Evolutionary conservation across 2,329 filamentous ascomycete genomes (phyloP).

Genomic region (Coleophoma cylindrospora): DNA sequence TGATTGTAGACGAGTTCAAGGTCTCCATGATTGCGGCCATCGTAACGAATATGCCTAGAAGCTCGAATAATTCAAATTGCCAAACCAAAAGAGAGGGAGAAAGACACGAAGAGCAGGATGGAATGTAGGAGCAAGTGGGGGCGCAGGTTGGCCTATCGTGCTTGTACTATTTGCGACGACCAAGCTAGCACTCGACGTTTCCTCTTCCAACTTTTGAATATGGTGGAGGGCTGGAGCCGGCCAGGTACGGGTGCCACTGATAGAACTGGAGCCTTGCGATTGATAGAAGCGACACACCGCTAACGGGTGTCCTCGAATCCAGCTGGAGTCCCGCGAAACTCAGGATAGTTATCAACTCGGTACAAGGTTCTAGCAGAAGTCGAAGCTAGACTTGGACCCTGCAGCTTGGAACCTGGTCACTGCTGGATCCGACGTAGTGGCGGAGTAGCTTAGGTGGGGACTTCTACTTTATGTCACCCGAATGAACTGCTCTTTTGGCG

Average conservation of each 20-base stretch:
- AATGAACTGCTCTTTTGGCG: too few relatives aligned
- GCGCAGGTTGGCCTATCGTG: neutral
- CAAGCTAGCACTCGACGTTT: neutral
- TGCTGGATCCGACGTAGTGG: too few relatives aligned
- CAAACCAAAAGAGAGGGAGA: neutral
- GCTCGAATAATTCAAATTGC: neutral
- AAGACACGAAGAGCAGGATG: neutral
- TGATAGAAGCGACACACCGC: neutral
- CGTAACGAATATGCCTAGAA: neutral
- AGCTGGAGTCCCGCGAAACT: too few relatives aligned
- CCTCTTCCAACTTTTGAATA: neutral
- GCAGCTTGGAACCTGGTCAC: too few relatives aligned
- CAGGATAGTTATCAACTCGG: too few relatives aligned
- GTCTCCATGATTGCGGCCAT: slow-evolving; percentile 1
- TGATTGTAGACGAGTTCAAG: slow-evolving; percentile 16
- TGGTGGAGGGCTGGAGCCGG: neutral
- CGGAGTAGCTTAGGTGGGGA: too few relatives aligned
- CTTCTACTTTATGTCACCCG: too few relatives aligned
- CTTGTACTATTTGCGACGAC: neutral
- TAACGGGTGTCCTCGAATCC: neutral
- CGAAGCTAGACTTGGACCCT: too few relatives aligned
- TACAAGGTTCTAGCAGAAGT: too few relatives aligned
- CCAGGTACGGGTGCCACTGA: neutral
- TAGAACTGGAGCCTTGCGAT: neutral
- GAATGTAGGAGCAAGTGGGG: neutral